Evolutionary conservation across 176 grass and related monocot genomes (phyloP).

Genomic region (Pharus latifolius): DNA sequence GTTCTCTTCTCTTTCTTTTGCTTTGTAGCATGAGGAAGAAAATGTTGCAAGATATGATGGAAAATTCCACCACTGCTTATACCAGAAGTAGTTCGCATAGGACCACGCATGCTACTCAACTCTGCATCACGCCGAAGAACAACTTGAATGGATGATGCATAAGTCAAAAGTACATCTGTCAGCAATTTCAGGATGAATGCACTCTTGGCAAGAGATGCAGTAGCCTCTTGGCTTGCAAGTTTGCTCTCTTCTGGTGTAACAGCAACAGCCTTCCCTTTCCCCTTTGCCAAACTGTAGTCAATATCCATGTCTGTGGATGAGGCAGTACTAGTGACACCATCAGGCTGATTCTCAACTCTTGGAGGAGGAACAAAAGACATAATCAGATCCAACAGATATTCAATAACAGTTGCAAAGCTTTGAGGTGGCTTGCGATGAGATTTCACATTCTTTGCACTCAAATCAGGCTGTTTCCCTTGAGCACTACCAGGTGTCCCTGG

Average conservation of each 20-base stretch:
- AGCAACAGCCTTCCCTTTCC: constrained; percentile 80
- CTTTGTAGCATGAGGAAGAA: constrained; percentile 59
- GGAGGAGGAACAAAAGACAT: constrained; percentile 52
- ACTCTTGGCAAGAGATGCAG: constrained; percentile 74
- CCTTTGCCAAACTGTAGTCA: constrained; percentile 72
- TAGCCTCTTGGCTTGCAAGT: constrained; percentile 58
- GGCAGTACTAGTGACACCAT: constrained; percentile 17
- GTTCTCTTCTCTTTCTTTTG: constrained; percentile 89
- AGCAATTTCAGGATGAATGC: constrained; percentile 79
- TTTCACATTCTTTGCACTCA: constrained; percentile 48
- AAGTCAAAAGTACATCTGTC: constrained; percentile 89
- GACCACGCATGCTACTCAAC: constrained; percentile 35
- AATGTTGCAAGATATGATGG: constrained; percentile 75
- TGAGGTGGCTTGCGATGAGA: constrained; percentile 78
- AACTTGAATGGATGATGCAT: constrained; percentile 83
- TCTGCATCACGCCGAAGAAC: constrained; percentile 82
- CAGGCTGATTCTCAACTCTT: constrained; percentile 45
- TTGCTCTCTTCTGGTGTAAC: constrained; percentile 51
- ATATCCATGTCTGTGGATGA: constrained; percentile 84
- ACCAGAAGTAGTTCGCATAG: constrained; percentile 15
- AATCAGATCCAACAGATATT: constrained; percentile 74
- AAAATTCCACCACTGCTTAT: constrained; percentile 54
- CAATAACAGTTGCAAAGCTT: constrained; percentile 84
- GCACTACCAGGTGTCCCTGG: constrained; percentile 25
- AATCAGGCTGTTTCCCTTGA: constrained; percentile 62